Conservation (phyloP, 768 basidiomycete species). For the Boletus vermiculosoides region DNA sequence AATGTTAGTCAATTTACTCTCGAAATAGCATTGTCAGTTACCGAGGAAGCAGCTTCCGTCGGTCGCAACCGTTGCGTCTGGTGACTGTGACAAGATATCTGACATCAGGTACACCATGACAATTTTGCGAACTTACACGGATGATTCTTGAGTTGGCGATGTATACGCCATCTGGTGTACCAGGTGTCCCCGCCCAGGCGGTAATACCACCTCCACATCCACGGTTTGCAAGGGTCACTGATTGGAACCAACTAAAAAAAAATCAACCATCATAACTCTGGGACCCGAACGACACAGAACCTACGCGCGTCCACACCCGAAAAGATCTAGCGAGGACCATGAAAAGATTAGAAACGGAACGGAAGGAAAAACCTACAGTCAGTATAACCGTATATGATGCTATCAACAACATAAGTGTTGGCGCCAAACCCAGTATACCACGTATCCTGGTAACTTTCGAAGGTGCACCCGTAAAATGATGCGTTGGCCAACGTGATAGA, state of each 20-base stretch:
- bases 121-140: conserved; percentile 39
- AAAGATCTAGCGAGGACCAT: conserved; percentile 5
- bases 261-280: not conserved
- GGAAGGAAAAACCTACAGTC: conserved; percentile 47
- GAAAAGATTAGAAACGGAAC: not conserved
- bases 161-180: conserved; percentile 50
- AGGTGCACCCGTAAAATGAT: conserved; percentile 42
- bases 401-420: conserved; percentile 60
- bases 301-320: conserved; percentile 13
- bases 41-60: conserved; percentile 51
- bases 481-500: conserved; percentile 65
- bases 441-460: conserved; percentile 34
- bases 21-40: conserved; percentile 4
- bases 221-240: conserved; percentile 56
- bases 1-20: not conserved
- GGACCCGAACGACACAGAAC: not conserved
- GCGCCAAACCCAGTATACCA: conserved; percentile 62
- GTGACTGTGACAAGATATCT: conserved; percentile 41
- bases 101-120: not conserved
- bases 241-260: conserved; percentile 56
- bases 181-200: conserved; percentile 56
- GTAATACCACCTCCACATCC: conserved; percentile 64
- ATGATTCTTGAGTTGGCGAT: conserved; percentile 55
- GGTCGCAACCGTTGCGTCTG: conserved; percentile 52
- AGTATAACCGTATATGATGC: conserved; percentile 60